Conservation (phyloP, 257 asterid species). For the Solanum megistacrolobum region DNA sequence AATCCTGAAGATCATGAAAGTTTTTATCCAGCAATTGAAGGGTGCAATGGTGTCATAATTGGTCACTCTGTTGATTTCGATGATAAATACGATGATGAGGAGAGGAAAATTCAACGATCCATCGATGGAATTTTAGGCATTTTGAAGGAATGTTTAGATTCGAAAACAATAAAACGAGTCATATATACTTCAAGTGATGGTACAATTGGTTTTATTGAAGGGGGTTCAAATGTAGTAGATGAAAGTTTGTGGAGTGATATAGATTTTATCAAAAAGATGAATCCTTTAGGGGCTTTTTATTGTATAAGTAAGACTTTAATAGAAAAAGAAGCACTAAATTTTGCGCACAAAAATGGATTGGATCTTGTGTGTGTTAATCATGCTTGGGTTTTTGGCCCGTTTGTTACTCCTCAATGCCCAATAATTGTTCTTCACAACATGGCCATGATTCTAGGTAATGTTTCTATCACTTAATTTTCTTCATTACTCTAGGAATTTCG, state of each 20-base stretch:
- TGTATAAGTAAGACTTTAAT: neutral
- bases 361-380: neutral
- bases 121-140: neutral
- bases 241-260: slow-evolving; percentile 38
- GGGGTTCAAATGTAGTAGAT: slow-evolving; percentile 4
- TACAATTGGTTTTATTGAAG: neutral
- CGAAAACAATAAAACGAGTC: slow-evolving; percentile 34
- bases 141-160: slow-evolving; percentile 15
- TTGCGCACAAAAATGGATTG: neutral
- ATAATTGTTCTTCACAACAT: neutral
- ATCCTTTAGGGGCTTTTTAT: neutral
- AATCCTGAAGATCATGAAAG: neutral
- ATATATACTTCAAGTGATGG: slow-evolving; percentile 34
- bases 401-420: neutral
- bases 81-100: neutral
- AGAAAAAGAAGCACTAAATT: neutral
- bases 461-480: too few species aligned
- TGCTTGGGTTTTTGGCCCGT: neutral
- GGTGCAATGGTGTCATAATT: neutral
- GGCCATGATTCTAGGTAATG: neutral
- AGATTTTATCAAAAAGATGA: slow-evolving; percentile 6
- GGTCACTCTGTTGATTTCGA: neutral
- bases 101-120: neutral
- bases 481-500: too few species aligned
- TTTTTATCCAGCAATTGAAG: neutral